phyloP scores from a whole-genome alignment of 257 asterid genomes.

The Solanum gracilifrons region DNA sequence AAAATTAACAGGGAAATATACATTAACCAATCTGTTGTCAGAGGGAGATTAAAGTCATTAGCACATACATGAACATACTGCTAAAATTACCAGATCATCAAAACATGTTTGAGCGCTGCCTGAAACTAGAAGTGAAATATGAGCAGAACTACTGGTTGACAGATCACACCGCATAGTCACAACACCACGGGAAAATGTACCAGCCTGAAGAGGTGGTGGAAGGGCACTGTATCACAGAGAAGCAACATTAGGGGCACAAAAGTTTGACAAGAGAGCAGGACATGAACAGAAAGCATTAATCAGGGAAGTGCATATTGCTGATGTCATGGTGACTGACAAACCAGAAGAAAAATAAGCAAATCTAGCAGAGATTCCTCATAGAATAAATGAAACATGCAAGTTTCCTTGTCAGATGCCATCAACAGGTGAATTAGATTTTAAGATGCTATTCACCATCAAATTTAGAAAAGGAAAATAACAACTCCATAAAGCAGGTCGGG shows the following conservation, averaged over 20 bases:
- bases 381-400: not conserved
- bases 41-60: not conserved
- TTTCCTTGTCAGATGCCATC: not conserved
- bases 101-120: conserved; percentile 98
- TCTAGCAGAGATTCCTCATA: not conserved
- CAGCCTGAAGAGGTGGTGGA: conserved; percentile 99
- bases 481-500: not conserved
- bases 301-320: not conserved
- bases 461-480: not conserved
- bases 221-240: conserved; percentile 54
- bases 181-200: conserved; percentile 89
- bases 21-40: not conserved
- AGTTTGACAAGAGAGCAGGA: not conserved
- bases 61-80: not conserved
- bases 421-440: not conserved
- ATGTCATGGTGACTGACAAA: not conserved
- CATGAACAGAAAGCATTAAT: not conserved
- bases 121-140: conserved; percentile 86
- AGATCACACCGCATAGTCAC: conserved; percentile 96
- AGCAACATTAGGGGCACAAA: not conserved
- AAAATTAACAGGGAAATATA: not conserved
- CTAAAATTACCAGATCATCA: conserved; percentile 68
- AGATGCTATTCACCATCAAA: not conserved
- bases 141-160: conserved; percentile 87
- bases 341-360: not conserved